A percentile compares a stretch with the other conserved stretches of the same genome.
Evolutionary conservation across 257 asterid species (phyloP).

Genomic region (Lycium ferocissimum): DNA sequence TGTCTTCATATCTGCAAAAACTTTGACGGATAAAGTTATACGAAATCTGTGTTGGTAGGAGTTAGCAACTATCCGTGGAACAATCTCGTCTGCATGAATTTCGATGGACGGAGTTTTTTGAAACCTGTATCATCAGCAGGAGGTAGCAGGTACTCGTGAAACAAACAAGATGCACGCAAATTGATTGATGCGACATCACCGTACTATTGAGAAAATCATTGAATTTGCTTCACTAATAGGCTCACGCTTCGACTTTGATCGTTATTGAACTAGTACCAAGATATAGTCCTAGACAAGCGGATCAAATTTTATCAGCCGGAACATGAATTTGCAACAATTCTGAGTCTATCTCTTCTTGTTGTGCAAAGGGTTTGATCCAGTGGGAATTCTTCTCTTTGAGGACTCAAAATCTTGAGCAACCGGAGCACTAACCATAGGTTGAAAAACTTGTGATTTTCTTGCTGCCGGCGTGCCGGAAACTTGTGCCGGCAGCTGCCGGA

Average conservation of each 20-base stretch:
- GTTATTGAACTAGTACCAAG: no score
- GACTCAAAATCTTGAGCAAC: slow-evolving; percentile 24
- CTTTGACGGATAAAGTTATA: background rate
- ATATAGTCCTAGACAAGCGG: no score
- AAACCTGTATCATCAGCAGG: background rate
- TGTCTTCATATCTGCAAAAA: background rate
- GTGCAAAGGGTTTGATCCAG: slow-evolving; percentile 33
- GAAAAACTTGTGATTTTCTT: slow-evolving; percentile 26
- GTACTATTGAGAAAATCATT: background rate
- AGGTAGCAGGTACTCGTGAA: background rate
- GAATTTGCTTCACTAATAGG: no score
- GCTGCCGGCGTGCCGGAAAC: background rate
- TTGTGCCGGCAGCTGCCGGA: slow-evolving; percentile 10
- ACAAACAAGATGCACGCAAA: background rate
- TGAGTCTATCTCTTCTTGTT: slow-evolving; percentile 26
- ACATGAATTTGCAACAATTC: background rate
- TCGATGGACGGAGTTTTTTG: background rate
- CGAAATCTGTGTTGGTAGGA: background rate
- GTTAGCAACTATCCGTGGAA: no score
- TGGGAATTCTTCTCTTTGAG: slow-evolving; percentile 28
- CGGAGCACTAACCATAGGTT: slow-evolving; percentile 20
- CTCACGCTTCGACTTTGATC: no score
- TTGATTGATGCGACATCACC: background rate
- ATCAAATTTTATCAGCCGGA: background rate
- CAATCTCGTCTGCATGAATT: background rate